Evolutionary conservation across 139 green algal species (phyloP).

Genomic region (Picochlorum sp.): DNA sequence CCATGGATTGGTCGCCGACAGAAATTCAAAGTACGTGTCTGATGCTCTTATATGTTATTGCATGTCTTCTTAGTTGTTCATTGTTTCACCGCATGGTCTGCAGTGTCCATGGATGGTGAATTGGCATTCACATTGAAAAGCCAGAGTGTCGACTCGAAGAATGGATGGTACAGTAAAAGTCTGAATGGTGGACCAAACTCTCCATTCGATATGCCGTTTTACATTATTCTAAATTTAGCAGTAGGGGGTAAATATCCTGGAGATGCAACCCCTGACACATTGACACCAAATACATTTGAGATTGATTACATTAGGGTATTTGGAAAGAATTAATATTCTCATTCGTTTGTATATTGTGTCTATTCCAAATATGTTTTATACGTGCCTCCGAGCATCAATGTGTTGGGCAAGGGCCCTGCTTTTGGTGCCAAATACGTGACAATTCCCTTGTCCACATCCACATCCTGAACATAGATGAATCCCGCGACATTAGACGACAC

Average conservation of each 20-base stretch:
- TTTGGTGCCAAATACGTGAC: constrained; percentile 70
- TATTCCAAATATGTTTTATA: constrained; percentile 61
- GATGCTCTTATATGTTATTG: too few relatives aligned
- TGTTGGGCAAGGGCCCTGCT: constrained; percentile 56
- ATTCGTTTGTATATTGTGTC: constrained; percentile 5
- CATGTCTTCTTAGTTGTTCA: too few relatives aligned
- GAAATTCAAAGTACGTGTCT: constrained; percentile 19
- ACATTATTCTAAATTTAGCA: constrained; percentile 14
- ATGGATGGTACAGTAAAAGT: constrained; percentile 5
- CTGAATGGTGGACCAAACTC: constrained; percentile 2
- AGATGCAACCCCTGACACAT: background rate
- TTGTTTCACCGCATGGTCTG: background rate
- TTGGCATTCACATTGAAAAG: background rate
- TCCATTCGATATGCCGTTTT: constrained; percentile 16
- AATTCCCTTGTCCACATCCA: constrained; percentile 52
- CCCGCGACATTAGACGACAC: constrained; percentile 71
- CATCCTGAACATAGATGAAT: constrained; percentile 72
- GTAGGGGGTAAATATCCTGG: constrained; percentile 9
- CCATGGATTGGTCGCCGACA: constrained; percentile 10
- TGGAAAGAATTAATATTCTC: constrained; percentile 10
- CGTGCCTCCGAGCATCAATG: constrained; percentile 64
- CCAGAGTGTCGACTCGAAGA: background rate
- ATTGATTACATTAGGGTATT: constrained; percentile 18
- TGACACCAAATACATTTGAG: background rate
- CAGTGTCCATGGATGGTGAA: constrained; percentile 3